Conservation (phyloP, 495 filamentous ascomycete species). For the Penicillium pulvis region DNA sequence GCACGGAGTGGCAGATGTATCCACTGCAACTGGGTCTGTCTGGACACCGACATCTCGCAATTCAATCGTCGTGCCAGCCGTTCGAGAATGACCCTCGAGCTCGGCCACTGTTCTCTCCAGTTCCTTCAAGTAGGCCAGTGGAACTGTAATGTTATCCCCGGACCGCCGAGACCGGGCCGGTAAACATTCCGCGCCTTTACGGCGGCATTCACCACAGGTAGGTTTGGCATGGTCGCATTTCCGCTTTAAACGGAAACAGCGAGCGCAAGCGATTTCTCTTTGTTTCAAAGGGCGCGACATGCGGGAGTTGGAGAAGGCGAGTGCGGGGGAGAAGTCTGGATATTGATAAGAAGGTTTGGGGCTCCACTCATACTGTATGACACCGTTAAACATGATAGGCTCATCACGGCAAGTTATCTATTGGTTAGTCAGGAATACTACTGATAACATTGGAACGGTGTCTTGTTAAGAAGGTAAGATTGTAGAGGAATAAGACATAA, state of each 20-base stretch:
- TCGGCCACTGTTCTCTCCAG: slow-evolving; percentile 31
- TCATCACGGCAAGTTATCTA: no score
- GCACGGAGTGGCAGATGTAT: background rate
- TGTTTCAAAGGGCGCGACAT: slow-evolving; percentile 34
- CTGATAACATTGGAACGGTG: no score
- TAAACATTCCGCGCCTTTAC: slow-evolving; percentile 36
- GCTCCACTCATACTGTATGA: background rate
- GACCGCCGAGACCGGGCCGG: slow-evolving; percentile 30
- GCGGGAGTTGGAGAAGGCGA: slow-evolving; percentile 15
- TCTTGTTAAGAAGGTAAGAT: no score
- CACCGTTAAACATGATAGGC: no score
- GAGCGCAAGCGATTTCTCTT: slow-evolving; percentile 35
- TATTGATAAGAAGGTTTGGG: slow-evolving; percentile 27
- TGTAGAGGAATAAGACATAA: no score
- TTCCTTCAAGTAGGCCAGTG: slow-evolving; percentile 35
- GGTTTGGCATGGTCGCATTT: slow-evolving; percentile 41
- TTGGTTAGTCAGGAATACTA: no score
- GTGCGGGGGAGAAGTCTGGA: slow-evolving; percentile 25
- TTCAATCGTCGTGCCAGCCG: slow-evolving; percentile 2
- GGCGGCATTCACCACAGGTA: slow-evolving; percentile 35
- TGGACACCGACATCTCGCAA: slow-evolving; percentile 33
- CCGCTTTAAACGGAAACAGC: slow-evolving; percentile 38
- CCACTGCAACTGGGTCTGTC: slow-evolving; percentile 21
- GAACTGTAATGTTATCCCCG: slow-evolving; percentile 35
- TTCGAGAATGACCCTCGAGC: slow-evolving; percentile 13